These are phyloP conservation scores for Ganoderma sinense DNA, from an alignment of 1,284 basidiomycete species.

Conservation along the genomic window DNA sequence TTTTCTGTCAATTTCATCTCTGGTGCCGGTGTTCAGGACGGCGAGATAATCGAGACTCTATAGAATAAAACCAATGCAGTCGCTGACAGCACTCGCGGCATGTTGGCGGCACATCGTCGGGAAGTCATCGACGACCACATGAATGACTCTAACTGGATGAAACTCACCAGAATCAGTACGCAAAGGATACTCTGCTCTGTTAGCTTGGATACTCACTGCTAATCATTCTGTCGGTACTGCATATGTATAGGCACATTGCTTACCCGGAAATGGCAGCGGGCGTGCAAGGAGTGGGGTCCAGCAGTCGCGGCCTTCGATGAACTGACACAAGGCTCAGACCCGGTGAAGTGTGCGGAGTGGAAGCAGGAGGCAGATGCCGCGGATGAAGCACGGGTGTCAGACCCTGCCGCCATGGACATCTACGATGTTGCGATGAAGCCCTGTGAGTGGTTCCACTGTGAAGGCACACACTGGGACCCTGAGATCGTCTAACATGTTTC, in stretches of 20 bases:
- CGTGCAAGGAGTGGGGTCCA: not conserved
- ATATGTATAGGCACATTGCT: too few relatives aligned
- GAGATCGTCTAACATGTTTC: too few relatives aligned
- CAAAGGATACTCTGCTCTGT: too few relatives aligned
- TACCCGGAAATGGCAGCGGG: not conserved
- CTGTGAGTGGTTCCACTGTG: not conserved
- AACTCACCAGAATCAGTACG: slow-evolving; percentile 25
- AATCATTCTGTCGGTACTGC: too few relatives aligned
- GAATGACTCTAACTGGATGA: slow-evolving; percentile 36
- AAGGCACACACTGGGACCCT: too few relatives aligned
- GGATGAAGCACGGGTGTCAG: not conserved
- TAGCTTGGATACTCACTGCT: too few relatives aligned
- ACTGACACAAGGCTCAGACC: not conserved
- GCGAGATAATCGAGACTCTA: slow-evolving; percentile 33
- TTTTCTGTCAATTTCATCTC: slow-evolving; percentile 29
- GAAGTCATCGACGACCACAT: slow-evolving; percentile 29
- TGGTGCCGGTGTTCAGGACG: slow-evolving; percentile 29
- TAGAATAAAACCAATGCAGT: slow-evolving; percentile 32
- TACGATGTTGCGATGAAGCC: not conserved
- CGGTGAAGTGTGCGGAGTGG: not conserved
- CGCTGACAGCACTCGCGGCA: too few relatives aligned
- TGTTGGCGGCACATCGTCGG: too few relatives aligned
- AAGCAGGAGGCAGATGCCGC: not conserved
- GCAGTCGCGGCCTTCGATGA: not conserved
- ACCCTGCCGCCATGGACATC: not conserved